Base-by-base conservation (phyloP, 805 yeast genomes). In the Starmerella floricola region DNA sequence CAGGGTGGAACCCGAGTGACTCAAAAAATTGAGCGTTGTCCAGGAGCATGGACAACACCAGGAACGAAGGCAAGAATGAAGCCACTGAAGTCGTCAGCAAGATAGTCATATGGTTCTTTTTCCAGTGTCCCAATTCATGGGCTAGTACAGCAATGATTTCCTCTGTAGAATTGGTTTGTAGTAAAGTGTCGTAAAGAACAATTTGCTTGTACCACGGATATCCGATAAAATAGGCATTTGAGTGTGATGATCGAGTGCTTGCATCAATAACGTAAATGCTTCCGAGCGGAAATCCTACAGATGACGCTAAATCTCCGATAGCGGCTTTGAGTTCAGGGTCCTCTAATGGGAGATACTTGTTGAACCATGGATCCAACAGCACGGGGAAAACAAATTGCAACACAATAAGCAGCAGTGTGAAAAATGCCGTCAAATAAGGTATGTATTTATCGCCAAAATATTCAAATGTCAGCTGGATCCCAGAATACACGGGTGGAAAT, bases 71-170 rank as follows among this genome's bases (percentile, higher is more conserved):
- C 74, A 40, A 79, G 68, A 45, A 86, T 80, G 61, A 91, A 6
- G 10, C 10, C 26, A 8, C 10, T 10, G 6, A 6, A 23, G 10
- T 23, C 10, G 10, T 10, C 26, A 23, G 26, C 10, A 8, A 10
- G 26, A 23, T 10, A 23, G 26, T 10, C 26, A 23, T 23, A 23
- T 23, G 98, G 44, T 79, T 76, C 59, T 81, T 69, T 55, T 79
- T 78, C 98, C 98, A 88, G 61, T 88, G 98, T 39, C 98, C 98
- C 53, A 88, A 79, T 66, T 88, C 98, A 58, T 88, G 98, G 16
- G 94, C 96, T 50, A 87, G 69, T 1, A 88, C 95, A 40, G 97
- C 96, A 41, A 85, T 84, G 31, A 85, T 82, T 62, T 88, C 94
- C 34, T 71, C 73, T 23, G 74, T 72, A 26, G 85, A 64, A 24